Conservation (phyloP, 2,329 filamentous ascomycete species). For the Aspergillus novoparasiticus region DNA sequence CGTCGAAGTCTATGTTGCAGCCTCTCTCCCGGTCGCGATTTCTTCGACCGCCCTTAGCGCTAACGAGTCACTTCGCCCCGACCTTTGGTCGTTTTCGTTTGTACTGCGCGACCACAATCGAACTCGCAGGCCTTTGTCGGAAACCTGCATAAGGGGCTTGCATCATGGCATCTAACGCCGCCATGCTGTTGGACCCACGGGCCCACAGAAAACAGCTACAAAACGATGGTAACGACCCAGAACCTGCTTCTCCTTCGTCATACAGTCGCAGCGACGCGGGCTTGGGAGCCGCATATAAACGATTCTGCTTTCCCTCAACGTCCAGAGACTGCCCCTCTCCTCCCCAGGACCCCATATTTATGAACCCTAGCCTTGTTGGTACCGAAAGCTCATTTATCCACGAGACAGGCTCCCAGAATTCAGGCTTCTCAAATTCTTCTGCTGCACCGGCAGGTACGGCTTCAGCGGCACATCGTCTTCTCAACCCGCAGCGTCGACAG, state of each 20-base stretch:
- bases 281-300: conserved; percentile 12
- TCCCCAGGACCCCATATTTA: conserved; percentile 17
- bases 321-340: conserved; percentile 18
- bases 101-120: background rate
- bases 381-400: conserved; percentile 27
- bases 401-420: conserved; percentile 24
- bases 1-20: background rate
- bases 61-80: conserved; percentile 3
- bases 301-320: conserved; percentile 13
- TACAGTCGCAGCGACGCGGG: conserved; percentile 12
- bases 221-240: conserved; percentile 35
- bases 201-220: conserved; percentile 41
- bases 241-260: conserved; percentile 12
- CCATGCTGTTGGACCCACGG: conserved; percentile 48
- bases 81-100: background rate
- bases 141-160: conserved; percentile 18
- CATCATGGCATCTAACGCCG: conserved; percentile 44
- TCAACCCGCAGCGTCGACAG: conserved; percentile 21
- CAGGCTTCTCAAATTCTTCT: conserved; percentile 16
- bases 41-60: background rate
- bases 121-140: conserved; percentile 11
- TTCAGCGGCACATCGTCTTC: conserved; percentile 24
- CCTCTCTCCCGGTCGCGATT: conserved; percentile 3
- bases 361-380: conserved; percentile 17
- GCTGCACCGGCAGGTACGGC: conserved; percentile 30